Percentiles rank a stretch among this genome's conserved stretches.
Conservation (phyloP, 2,329 filamentous ascomycete genomes). For the Xylariaceae sp. region DNA sequence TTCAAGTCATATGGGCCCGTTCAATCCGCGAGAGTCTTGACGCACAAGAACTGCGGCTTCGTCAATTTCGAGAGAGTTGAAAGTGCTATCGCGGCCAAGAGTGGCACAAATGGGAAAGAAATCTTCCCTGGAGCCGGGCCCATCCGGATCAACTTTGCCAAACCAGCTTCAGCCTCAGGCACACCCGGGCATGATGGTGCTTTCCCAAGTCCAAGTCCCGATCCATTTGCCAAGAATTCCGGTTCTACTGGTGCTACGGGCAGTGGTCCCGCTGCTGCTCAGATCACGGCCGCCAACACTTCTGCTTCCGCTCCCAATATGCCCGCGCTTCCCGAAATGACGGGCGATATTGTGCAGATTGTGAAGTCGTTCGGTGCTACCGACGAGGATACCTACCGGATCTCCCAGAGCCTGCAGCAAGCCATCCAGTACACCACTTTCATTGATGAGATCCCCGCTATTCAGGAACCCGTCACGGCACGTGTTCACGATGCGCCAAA, state of each 20-base stretch:
- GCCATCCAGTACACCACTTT: slow-evolving; percentile 73
- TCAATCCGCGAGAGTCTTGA: slow-evolving; percentile 85
- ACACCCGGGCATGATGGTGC: slow-evolving; percentile 84
- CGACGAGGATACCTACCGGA: slow-evolving; percentile 70
- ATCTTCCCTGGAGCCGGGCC: slow-evolving; percentile 96
- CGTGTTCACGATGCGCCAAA: slow-evolving; percentile 91
- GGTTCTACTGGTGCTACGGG: slow-evolving; percentile 42
- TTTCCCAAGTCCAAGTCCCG: slow-evolving; percentile 88
- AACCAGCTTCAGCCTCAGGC: slow-evolving; percentile 84
- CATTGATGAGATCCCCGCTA: slow-evolving; percentile 78
- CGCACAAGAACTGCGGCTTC: slow-evolving; percentile 98
- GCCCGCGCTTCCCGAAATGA: slow-evolving; percentile 71
- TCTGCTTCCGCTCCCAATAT: slow-evolving; percentile 56
- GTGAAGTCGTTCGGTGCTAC: slow-evolving; percentile 84
- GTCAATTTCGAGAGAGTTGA: slow-evolving; percentile 94
- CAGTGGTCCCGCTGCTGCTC: slow-evolving; percentile 23
- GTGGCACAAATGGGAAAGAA: slow-evolving; percentile 88
- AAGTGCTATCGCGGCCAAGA: slow-evolving; percentile 84
- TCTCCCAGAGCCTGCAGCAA: slow-evolving; percentile 68
- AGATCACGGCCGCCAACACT: slow-evolving; percentile 31
- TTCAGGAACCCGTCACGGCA: slow-evolving; percentile 83
- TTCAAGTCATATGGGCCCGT: slow-evolving; percentile 93
- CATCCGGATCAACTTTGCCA: slow-evolving; percentile 94
- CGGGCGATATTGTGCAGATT: slow-evolving; percentile 78
- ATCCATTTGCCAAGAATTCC: slow-evolving; percentile 65